A percentile compares a stretch with the other conserved stretches of the same genome.
Evolutionary conservation across 345 rosid genomes (phyloP).

Genomic region (Euphorbia pulcherrima): DNA sequence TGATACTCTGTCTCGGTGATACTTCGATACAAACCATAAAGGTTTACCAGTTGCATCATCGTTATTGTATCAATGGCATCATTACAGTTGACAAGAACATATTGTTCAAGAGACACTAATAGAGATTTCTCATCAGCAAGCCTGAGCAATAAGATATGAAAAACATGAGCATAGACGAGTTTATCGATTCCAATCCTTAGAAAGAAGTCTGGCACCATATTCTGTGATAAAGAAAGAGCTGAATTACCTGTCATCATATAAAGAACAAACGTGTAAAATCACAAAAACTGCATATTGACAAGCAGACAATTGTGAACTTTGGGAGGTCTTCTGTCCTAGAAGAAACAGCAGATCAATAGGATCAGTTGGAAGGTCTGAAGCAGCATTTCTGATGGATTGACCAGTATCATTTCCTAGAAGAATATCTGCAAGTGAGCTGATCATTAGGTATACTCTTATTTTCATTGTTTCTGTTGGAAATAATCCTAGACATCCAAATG

Average conservation of each 20-base stretch:
- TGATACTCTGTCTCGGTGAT: slow-evolving; percentile 47
- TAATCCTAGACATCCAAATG: slow-evolving; percentile 72
- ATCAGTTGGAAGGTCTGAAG: slow-evolving; percentile 68
- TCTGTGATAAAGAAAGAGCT: slow-evolving; percentile 11
- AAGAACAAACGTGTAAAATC: slow-evolving; percentile 65
- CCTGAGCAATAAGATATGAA: slow-evolving; percentile 46
- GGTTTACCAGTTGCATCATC: slow-evolving; percentile 50
- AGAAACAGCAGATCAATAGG: slow-evolving; percentile 79
- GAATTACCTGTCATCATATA: slow-evolving; percentile 76
- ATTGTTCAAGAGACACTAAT: slow-evolving; percentile 76
- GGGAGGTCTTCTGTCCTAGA: slow-evolving; percentile 69
- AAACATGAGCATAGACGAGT: background rate
- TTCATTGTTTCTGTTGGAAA: slow-evolving; percentile 65
- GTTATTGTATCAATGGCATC: slow-evolving; percentile 28
- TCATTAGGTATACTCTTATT: slow-evolving; percentile 60
- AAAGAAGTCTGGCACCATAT: background rate
- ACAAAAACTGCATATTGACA: slow-evolving; percentile 69
- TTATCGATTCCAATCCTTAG: background rate
- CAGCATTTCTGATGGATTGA: slow-evolving; percentile 55
- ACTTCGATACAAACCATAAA: slow-evolving; percentile 67
- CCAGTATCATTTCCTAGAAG: slow-evolving; percentile 56
- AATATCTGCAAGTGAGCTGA: slow-evolving; percentile 72
- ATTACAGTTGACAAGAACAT: slow-evolving; percentile 58
- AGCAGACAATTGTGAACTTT: slow-evolving; percentile 47
- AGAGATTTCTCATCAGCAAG: slow-evolving; percentile 77